These are phyloP conservation scores for Fraxinus pennsylvanica DNA, from an alignment of 257 asterid species.

Conservation along the genomic window DNA sequence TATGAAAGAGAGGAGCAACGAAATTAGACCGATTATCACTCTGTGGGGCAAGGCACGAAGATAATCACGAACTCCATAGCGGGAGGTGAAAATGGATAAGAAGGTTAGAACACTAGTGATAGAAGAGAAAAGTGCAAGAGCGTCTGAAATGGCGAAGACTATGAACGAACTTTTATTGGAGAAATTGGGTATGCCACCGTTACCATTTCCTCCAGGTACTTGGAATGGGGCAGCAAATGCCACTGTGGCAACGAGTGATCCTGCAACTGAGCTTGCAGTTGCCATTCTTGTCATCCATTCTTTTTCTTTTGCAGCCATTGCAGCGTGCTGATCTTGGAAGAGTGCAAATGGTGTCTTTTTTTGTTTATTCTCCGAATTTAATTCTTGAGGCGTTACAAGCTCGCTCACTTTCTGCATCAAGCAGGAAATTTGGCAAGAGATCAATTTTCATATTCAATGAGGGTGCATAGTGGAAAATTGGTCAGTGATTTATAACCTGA, in stretches of 20 bases:
- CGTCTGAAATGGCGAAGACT: constrained; percentile 27
- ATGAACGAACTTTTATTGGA: neutral
- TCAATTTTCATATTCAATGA: neutral
- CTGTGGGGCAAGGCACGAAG: constrained; percentile 28
- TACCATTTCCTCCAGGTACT: constrained; percentile 32
- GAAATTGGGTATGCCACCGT: constrained; percentile 22
- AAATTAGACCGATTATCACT: constrained; percentile 29
- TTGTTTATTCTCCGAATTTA: constrained; percentile 11
- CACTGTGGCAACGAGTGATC: constrained; percentile 35
- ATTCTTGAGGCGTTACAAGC: constrained; percentile 20
- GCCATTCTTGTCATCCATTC: constrained; percentile 33
- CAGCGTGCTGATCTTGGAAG: constrained; percentile 27
- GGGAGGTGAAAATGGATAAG: constrained; percentile 37
- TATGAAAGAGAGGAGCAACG: constrained; percentile 24
- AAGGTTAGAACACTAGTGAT: constrained; percentile 25
- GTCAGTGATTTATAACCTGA: neutral
- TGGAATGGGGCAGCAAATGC: constrained; percentile 36
- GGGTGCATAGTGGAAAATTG: neutral
- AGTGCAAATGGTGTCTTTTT: constrained; percentile 26
- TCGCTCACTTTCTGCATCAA: constrained; percentile 24
- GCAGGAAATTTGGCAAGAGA: neutral
- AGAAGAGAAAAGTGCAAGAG: constrained; percentile 30
- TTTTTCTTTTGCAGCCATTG: constrained; percentile 16
- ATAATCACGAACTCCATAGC: constrained; percentile 24
- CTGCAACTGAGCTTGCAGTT: constrained; percentile 34